A percentile compares a stretch with the other conserved stretches of the same genome.
Conservation (phyloP, 2,329 filamentous ascomycete species). For the Penicillium sp. region DNA sequence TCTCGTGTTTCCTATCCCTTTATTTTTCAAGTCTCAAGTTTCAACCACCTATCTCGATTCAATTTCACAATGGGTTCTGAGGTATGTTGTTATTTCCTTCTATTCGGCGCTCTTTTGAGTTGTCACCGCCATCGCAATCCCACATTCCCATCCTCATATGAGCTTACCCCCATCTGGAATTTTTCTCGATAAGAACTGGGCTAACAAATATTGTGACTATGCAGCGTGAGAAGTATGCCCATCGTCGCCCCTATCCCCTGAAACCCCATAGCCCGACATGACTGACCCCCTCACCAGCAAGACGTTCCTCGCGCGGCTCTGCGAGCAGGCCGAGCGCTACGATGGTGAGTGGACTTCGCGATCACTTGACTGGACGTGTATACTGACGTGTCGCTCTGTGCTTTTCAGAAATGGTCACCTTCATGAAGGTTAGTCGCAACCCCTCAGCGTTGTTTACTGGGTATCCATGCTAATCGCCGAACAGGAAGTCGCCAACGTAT, state of each 20-base stretch:
- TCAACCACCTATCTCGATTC: conserved; percentile 41
- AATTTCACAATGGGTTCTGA: conserved; percentile 52
- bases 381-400: conserved; percentile 22
- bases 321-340: conserved; percentile 99
- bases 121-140: conserved; percentile 23
- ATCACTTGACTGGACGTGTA: background rate
- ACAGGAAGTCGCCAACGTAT: conserved; percentile 88
- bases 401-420: conserved; percentile 78
- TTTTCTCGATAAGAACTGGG: conserved; percentile 32
- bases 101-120: conserved; percentile 27
- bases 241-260: conserved; percentile 21
- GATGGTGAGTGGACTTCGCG: conserved; percentile 56
- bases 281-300: conserved; percentile 59
- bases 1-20: conserved; percentile 11
- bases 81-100: conserved; percentile 44
- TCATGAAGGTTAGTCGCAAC: conserved; percentile 70
- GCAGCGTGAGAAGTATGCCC: conserved; percentile 60
- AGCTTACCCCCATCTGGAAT: conserved; percentile 4
- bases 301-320: conserved; percentile 98
- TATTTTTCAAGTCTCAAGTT: conserved; percentile 14
- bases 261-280: conserved; percentile 12
- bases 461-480: conserved; percentile 20
- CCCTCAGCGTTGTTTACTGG: conserved; percentile 20
- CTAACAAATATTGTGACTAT: conserved; percentile 28
- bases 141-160: conserved; percentile 9